Percentiles rank a stretch among this genome's conserved stretches.
Evolutionary conservation across 768 basidiomycete species (phyloP).

Genomic region (Rhodotorula paludigena): DNA sequence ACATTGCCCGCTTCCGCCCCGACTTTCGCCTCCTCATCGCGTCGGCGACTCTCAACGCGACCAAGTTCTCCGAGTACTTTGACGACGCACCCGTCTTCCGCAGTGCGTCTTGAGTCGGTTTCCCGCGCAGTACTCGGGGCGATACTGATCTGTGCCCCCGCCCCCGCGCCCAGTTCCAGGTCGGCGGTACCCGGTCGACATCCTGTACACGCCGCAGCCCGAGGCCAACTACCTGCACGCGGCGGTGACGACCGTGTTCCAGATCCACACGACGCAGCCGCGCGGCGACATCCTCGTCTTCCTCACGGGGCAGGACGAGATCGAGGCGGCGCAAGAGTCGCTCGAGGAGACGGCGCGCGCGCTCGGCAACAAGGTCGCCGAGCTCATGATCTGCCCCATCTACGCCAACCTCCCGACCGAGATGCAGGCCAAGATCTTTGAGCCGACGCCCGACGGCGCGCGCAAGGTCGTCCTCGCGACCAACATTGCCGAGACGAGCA

Average conservation of each 20-base stretch:
- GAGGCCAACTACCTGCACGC: conserved; percentile 99
- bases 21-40: conserved; percentile 90
- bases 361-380: conserved; percentile 89
- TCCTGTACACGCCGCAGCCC: conserved; percentile 97
- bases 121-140: background rate
- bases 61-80: conserved; percentile 97
- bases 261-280: conserved; percentile 97
- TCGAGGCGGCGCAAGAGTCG: conserved; percentile 94
- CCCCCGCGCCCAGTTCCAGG: conserved; percentile 67
- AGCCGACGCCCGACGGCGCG: conserved; percentile 93
- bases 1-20: conserved; percentile 92
- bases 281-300: conserved; percentile 97
- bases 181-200: conserved; percentile 93
- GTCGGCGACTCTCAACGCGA: conserved; percentile 92
- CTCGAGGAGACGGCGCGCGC: conserved; percentile 90
- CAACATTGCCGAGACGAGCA: conserved; percentile 99
- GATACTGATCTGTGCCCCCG: background rate
- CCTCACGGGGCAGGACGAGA: conserved; percentile 98
- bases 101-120: conserved; percentile 43
- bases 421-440: conserved; percentile 99
- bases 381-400: conserved; percentile 92
- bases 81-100: conserved; percentile 94
- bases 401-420: conserved; percentile 99
- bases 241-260: conserved; percentile 96
- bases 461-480: conserved; percentile 97